Conservation (phyloP, 768 basidiomycete species). For the Lentinula sp. region DNA sequence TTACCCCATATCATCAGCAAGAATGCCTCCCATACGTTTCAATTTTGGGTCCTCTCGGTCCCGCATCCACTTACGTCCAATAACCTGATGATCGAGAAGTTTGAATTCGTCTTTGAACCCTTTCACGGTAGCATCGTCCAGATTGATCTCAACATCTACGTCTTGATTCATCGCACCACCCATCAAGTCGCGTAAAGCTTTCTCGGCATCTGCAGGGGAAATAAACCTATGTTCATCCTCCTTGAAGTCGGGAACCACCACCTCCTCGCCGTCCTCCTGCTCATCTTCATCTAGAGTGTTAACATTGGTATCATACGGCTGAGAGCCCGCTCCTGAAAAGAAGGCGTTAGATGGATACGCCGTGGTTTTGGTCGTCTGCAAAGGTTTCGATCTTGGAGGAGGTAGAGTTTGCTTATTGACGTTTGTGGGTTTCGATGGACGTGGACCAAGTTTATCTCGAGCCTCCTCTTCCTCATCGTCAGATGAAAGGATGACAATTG, state of each 20-base stretch:
- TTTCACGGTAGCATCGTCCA: slow-evolving; percentile 64
- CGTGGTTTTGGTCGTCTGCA: not conserved
- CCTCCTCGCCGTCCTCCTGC: slow-evolving; percentile 22
- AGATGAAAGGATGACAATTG: slow-evolving; percentile 4
- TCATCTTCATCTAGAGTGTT: slow-evolving; percentile 7
- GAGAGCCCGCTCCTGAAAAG: not conserved
- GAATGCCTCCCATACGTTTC: slow-evolving; percentile 79
- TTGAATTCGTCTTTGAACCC: slow-evolving; percentile 69
- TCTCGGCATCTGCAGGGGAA: slow-evolving; percentile 59
- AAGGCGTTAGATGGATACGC: not conserved
- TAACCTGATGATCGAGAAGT: slow-evolving; percentile 83
- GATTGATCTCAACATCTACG: slow-evolving; percentile 48
- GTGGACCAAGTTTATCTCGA: not conserved
- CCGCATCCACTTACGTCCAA: slow-evolving; percentile 84
- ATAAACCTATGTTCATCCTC: slow-evolving; percentile 25
- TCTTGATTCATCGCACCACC: slow-evolving; percentile 60
- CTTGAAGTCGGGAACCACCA: slow-evolving; percentile 20
- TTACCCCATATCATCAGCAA: slow-evolving; percentile 90
- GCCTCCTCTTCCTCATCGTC: slow-evolving; percentile 7
- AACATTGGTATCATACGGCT: not conserved
- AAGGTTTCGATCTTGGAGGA: not conserved
- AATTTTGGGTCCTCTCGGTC: slow-evolving; percentile 63
- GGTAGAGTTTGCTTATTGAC: not conserved
- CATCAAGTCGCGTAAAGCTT: slow-evolving; percentile 72
- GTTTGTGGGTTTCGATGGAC: not conserved